Base-by-base conservation (phyloP, 768 basidiomycete species). In the Mycena vitilis region DNA sequence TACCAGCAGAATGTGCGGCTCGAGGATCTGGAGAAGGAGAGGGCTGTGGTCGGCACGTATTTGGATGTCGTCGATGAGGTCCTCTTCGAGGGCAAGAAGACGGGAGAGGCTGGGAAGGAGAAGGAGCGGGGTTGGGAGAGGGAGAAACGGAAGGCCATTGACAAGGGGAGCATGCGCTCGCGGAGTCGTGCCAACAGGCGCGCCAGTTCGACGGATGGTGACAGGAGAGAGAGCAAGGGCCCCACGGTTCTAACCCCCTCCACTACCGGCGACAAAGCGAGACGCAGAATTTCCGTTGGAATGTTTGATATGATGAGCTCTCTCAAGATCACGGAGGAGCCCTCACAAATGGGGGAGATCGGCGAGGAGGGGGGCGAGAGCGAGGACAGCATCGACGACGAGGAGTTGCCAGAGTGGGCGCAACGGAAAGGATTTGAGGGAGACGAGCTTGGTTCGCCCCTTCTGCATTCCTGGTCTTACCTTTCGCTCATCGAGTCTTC, bases 1-100 rank as follows among this genome's bases (percentile, higher is more conserved):
- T 95, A 95, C 75, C 84, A 80, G 64, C 91, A 90, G 73, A 90
- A 93, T 72, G 73, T 94, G 62, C 78, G 73, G 18, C 78, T 91
- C 38, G 78, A 76, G 22, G 83, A 89, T 37, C 77, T 95, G 63
- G 75, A 45, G 71, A 87, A 83, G 75, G 93, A 95, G 76, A 80
- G 86, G 70, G 78, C 77, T 1, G 84, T 86, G 6, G 86, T 95
- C 4, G 76, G 78, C 44, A 76, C 80, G 55, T 96, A 95, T 76
- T 75, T 95, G 66, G 88, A 93, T 69, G 83, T 89, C n/a, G 94
- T 95, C 4, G 94, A 95, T 72, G 88, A 90, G 65, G 90, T 91
- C 4, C 75, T 96, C 16, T 95, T 96, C 66, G 87, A 87, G 9
- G 89, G 89, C 1, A 82, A 80, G 61, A 85, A 82, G 72, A 82